Conservation (phyloP, 1,284 basidiomycete species). For the Mycosarcoma mackinlayi region DNA sequence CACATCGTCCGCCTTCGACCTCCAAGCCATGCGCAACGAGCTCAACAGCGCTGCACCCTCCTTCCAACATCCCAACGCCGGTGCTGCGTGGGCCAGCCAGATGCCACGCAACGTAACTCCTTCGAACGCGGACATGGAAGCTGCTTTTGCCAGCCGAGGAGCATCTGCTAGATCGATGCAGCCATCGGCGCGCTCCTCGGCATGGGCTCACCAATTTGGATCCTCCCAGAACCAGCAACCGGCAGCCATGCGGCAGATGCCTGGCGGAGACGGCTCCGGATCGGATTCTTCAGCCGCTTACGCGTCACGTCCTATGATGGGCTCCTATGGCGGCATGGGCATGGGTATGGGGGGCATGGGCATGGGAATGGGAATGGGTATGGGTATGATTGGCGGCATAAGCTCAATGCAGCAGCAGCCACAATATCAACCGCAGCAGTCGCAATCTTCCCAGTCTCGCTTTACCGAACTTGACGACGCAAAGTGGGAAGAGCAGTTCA, state of each 20-base stretch:
- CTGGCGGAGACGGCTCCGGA: constrained; percentile 16
- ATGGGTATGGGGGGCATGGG: constrained; percentile 41
- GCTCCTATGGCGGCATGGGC: constrained; percentile 43
- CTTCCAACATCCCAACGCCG: constrained; percentile 31
- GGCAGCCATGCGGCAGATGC: constrained; percentile 18
- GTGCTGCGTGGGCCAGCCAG: constrained; percentile 56
- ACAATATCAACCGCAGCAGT: constrained; percentile 26
- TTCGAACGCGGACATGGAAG: constrained; percentile 49
- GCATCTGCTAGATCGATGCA: constrained; percentile 25
- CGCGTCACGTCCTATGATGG: constrained; percentile 47
- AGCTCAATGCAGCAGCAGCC: constrained; percentile 27
- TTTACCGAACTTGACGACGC: constrained; percentile 63
- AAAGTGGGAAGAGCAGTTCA: constrained; percentile 65
- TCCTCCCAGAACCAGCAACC: constrained; percentile 24
- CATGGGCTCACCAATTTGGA: constrained; percentile 58
- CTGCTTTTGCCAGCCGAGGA: constrained; percentile 44
- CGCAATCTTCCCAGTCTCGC: constrained; percentile 31
- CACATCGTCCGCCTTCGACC: constrained; percentile 52
- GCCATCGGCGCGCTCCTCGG: constrained; percentile 25
- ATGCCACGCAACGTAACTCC: constrained; percentile 46
- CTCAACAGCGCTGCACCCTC: constrained; percentile 30
- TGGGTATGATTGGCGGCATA: constrained; percentile 48
- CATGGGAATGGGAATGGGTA: constrained; percentile 50
- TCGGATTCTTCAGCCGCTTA: constrained; percentile 24
- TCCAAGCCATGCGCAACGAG: constrained; percentile 55